Evolutionary conservation across 2,329 filamentous ascomycete genomes (phyloP), one percentile per base, ranked within the genome.

Genomic region (Penicillium sp.): DNA sequence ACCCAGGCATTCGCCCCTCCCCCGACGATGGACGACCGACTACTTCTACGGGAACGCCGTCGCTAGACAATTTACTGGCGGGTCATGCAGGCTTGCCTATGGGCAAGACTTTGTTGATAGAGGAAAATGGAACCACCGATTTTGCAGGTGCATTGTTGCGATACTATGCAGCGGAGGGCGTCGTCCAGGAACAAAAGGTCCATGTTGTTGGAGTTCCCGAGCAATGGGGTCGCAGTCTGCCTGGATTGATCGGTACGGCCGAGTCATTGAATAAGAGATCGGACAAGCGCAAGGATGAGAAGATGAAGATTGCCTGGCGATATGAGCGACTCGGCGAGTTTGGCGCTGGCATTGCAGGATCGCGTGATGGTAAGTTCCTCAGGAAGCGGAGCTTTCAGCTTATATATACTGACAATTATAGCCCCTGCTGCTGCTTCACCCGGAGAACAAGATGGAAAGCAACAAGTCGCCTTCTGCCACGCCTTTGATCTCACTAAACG

Each of bases 231-330:
- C 79, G 88, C 57, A 90, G 92, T 61, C 76, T 99, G 20, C 94
- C 94, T 3, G 92, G 88, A 0, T 70, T 95, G 30, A 79, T 81
- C 42, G 73, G 78, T 57, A 73, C 78, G 45, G 69, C 77, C 30
- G 74, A 79, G 61, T 62, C 67, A 40, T 68, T 78, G 28, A 75
- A 78, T 39, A 74, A 72, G 50, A 54, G 57, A 44, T 63, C 66
- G 9, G 69, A 66, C 38, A 65, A 64, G 63, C 64, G 69, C 70
- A 74, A 69, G 59, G 79, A 80, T 13, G 88, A 92, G 56, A 92
- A 87, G 72, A 97, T 99, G 94, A 97, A 96, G 76, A 99, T 99
- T 76, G 94, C 94, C 3, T 99, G 94, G 94, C 82, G 94, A 70
- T 99, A 99, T 74, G 92, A 97, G 72, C 82, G 85, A 30, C 73